Evolutionary conservation across 805 yeast genomes (phyloP).

Genomic region (Candida alai): DNA sequence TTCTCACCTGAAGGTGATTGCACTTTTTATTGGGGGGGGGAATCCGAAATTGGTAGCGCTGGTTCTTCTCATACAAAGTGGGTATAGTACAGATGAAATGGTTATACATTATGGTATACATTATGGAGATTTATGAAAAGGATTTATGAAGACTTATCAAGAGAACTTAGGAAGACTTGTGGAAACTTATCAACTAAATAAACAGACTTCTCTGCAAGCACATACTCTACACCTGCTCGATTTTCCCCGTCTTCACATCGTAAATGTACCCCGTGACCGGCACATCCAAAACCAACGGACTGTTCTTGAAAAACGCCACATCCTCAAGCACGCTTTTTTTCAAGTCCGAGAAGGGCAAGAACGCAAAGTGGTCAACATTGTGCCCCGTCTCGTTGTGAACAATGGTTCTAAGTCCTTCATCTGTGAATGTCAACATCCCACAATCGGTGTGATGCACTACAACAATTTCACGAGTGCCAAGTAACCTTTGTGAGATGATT

Average conservation of each 20-base stretch:
- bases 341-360: constrained; percentile 33
- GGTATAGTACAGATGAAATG: too few relatives aligned
- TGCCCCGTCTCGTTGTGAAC: constrained; percentile 27
- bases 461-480: constrained; percentile 38
- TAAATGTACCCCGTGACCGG: constrained; percentile 37
- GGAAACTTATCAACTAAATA: too few relatives aligned
- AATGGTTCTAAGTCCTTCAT: constrained; percentile 24
- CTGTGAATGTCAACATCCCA: constrained; percentile 41
- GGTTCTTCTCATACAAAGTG: too few relatives aligned
- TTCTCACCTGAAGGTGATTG: too few relatives aligned
- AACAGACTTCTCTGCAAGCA: too few relatives aligned
- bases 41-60: too few relatives aligned
- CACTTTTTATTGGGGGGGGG: too few relatives aligned
- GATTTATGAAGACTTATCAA: too few relatives aligned
- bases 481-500: constrained; percentile 36
- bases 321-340: constrained; percentile 34
- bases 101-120: too few relatives aligned
- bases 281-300: constrained; percentile 30
- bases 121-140: too few relatives aligned
- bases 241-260: constrained; percentile 33
- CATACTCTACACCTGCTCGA: constrained; percentile 21
- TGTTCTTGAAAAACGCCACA: constrained; percentile 24
- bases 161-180: too few relatives aligned
- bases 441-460: constrained; percentile 42
- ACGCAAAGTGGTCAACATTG: constrained; percentile 26